Base-by-base conservation (phyloP, 345 rosid species). In the Turritis glabra region DNA sequence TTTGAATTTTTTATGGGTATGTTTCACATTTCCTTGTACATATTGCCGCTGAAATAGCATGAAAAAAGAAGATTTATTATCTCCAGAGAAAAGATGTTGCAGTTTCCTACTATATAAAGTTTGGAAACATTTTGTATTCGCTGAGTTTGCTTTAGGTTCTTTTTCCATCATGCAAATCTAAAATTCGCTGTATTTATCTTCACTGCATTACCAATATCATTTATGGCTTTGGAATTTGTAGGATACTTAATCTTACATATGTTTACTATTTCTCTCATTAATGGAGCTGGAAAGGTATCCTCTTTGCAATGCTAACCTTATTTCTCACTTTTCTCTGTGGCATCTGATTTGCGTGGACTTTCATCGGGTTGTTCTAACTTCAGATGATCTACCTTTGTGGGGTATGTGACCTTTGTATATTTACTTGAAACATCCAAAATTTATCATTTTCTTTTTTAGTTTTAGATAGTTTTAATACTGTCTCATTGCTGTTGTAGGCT, bases 301-400 rank as follows among this genome's bases (percentile, higher is more conserved):
- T 27, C 43, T 38, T 9, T 37, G 30, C 30, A 35, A 64, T 19
- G 10, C 81, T 80, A 72, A 44, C 79, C 73, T 70, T 12, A 17
- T 74, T 53, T 52, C 71, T 50, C 84, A 67, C 23, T 38, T 73
- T 46, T 65, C 55, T n/a, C 18, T 29, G 50, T 70, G 75, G 53
- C 77, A 47, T 83, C 47, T 77, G 76, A 68, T 68, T 50, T 55
- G 66, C 66, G 59, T 33, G 64, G 77, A 69, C 78, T 50, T 64
- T 38, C 33, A 57, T 63, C 22, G 57, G 77, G 75, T 77, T 81
- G 64, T 77, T 79, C 83, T 77, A 68, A 84, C 61, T 60, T 74
- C 92, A 92, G 96, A 92, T 82, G 97, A 92, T 79, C 88, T 92
- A 82, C 97, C 97, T 72, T 72, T 92, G 74, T 90, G 92, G 94